phyloP scores from a whole-genome alignment of 257 asterid species.

The Coffea canephora region DNA sequence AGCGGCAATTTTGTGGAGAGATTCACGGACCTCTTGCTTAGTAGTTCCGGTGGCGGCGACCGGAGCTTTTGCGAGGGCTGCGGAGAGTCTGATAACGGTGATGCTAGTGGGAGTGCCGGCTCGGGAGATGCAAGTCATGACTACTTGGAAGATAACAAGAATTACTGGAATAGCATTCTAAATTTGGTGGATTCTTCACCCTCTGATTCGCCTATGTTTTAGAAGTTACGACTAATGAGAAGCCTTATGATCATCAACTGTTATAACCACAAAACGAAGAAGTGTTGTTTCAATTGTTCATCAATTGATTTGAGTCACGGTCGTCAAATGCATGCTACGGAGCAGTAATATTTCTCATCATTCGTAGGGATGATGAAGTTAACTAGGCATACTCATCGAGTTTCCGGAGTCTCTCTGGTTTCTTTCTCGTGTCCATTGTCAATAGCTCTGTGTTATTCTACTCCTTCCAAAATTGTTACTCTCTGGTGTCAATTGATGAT shows the following conservation, averaged over 20 bases:
- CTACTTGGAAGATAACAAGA: slow-evolving; percentile 63
- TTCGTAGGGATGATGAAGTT: background rate
- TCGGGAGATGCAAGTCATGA: slow-evolving; percentile 18
- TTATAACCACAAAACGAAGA: background rate
- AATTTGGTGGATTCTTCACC: slow-evolving; percentile 73
- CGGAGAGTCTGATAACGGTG: slow-evolving; percentile 48
- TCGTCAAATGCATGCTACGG: background rate
- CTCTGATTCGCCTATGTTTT: slow-evolving; percentile 51
- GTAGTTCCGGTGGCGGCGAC: slow-evolving; percentile 44
- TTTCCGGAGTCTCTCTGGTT: background rate
- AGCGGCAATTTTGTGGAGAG: slow-evolving; percentile 57
- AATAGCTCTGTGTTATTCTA: background rate
- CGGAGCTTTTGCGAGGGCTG: slow-evolving; percentile 48
- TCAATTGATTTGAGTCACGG: background rate
- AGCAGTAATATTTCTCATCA: background rate
- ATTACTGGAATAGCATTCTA: slow-evolving; percentile 83
- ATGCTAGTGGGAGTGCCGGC: slow-evolving; percentile 19
- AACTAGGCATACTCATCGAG: background rate
- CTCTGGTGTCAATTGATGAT: background rate
- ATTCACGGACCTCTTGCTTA: slow-evolving; percentile 71
- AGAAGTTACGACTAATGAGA: background rate
- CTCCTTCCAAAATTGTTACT: background rate
- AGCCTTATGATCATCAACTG: background rate
- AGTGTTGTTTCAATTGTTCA: background rate
- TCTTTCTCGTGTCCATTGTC: background rate